Evolutionary conservation across 768 basidiomycete species (phyloP), one percentile per base, ranked within the genome.

Genomic region (Mrakia frigida): DNA sequence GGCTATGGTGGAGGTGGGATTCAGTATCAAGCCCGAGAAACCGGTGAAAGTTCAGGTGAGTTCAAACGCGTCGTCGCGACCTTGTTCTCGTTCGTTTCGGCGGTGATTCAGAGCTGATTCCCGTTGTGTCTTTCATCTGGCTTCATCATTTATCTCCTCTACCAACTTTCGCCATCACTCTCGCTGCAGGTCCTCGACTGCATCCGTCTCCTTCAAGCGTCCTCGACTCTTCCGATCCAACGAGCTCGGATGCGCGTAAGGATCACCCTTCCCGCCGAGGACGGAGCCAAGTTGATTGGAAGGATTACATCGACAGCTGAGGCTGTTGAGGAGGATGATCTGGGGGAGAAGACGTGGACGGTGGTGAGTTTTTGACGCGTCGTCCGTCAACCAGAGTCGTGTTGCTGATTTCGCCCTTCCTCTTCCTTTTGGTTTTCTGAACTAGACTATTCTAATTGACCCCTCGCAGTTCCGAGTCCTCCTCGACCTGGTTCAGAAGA

Each of bases 1-100:
- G 84, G 94, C 94, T 0, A 96, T 99, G 96, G 85, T 88, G 11
- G 95, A 98, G 82, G 91, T 92, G 10, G 95, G 95, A 0, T 95
- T 91, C 84, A 97, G 93, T 79, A 91, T 96, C 41, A 91, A 92
- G 80, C 87, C 87, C 65, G 89, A 90, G 79, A 98, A 97, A 86
- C 91, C 88, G 35, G 95, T 94, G 10, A 99, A 99, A 85, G 92
- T 91, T 69, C 97, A 99, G 88, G 93, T 92, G 79, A 25, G 85
- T 73, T 31, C 10, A 6, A 78, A 50, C 65, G 25, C 61, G 61
- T 46, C 37, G 41, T 13, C 4, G 39, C 4, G 65, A 6, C 35
- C 25, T 7, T 16, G 23, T 69, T 41, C 14, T 35, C 70, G 0
- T 46, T 33, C 4, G 23, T 56, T 56, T 28, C 43, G 1, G 46